A percentile compares a stretch with the other conserved stretches of the same genome.
Evolutionary conservation across 2,329 filamentous ascomycete species (phyloP).

Genomic region (Pyricularia sp.): DNA sequence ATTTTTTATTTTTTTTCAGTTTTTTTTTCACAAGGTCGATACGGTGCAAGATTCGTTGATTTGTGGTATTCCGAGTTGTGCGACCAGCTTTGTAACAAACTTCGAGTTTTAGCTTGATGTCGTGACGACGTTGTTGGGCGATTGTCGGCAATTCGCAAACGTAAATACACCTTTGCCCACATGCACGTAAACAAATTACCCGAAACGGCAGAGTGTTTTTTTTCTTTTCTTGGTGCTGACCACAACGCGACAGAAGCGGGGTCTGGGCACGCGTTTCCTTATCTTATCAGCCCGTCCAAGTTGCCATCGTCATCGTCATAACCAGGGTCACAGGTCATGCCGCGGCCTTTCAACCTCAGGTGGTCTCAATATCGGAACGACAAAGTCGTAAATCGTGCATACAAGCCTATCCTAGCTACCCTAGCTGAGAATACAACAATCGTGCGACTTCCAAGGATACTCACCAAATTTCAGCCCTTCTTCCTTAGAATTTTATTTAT

Average conservation of each 20-base stretch:
- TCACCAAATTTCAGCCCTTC: neutral
- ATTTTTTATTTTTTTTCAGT: neutral
- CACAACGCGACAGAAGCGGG: neutral
- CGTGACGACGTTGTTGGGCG: neutral
- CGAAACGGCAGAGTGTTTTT: neutral
- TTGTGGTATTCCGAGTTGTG: neutral
- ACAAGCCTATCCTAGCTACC: neutral
- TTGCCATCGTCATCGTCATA: neutral
- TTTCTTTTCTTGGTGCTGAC: neutral
- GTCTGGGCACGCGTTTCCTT: neutral
- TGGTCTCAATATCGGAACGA: neutral
- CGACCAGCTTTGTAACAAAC: neutral
- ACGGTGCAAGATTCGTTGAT: neutral
- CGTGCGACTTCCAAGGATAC: neutral
- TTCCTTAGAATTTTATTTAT: neutral
- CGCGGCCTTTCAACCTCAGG: neutral
- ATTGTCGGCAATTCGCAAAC: no score
- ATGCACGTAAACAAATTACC: neutral
- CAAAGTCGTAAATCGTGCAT: neutral
- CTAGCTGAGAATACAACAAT: neutral
- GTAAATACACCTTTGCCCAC: neutral
- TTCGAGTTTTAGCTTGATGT: neutral
- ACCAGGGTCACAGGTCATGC: neutral
- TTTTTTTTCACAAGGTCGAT: neutral
- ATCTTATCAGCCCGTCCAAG: neutral